Evolutionary conservation across 768 basidiomycete species (phyloP).

Genomic region (Amanita molliuscula): DNA sequence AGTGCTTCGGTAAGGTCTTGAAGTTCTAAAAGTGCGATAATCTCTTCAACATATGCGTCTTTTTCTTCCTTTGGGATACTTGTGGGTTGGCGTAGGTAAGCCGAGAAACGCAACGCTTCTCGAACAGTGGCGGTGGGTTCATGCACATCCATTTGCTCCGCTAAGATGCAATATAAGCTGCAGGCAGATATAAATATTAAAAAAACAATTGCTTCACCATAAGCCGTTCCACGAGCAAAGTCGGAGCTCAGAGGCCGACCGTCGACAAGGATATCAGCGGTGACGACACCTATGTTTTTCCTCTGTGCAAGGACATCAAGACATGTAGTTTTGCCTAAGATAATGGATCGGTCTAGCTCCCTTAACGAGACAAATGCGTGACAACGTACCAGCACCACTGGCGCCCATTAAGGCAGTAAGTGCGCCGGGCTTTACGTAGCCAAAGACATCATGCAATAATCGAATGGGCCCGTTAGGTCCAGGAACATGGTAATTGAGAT

Average conservation of each 20-base stretch:
- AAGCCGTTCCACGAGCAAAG: constrained; percentile 61
- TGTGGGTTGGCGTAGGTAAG: constrained; percentile 71
- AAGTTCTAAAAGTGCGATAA: constrained; percentile 76
- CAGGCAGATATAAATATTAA: constrained; percentile 12
- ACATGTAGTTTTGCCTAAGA: constrained; percentile 61
- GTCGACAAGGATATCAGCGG: constrained; percentile 57
- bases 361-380: neutral
- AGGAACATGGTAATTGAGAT: constrained; percentile 68
- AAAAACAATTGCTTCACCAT: constrained; percentile 39
- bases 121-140: constrained; percentile 76
- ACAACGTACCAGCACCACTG: constrained; percentile 53
- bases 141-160: constrained; percentile 83
- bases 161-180: constrained; percentile 22
- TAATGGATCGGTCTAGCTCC: neutral
- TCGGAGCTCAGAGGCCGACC: constrained; percentile 48
- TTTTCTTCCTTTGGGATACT: constrained; percentile 62
- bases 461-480: constrained; percentile 47
- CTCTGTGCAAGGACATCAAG: constrained; percentile 66
- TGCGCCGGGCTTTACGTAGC: constrained; percentile 78
- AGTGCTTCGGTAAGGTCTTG: constrained; percentile 79
- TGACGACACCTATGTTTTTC: constrained; percentile 58
- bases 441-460: constrained; percentile 69
- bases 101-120: constrained; percentile 79
- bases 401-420: constrained; percentile 86
- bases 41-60: constrained; percentile 70